A percentile compares a stretch with the other conserved stretches of the same genome.
phyloP scores from a whole-genome alignment of 345 rosid species.

The Orychophragmus violaceus region DNA sequence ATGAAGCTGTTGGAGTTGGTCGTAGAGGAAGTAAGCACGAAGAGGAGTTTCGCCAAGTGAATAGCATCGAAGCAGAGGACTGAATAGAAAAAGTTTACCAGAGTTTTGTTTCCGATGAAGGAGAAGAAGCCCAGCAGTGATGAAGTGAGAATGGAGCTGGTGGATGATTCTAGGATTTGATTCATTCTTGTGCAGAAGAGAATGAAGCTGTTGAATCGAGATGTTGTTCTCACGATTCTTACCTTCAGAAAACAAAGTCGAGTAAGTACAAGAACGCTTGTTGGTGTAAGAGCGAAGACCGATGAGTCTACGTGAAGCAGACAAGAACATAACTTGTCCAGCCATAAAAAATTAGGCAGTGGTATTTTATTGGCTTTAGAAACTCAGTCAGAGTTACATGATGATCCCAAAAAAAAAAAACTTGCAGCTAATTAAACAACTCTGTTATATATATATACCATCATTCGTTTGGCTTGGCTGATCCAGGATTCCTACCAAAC shows the following conservation, averaged over 20 bases:
- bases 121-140: constrained; percentile 34
- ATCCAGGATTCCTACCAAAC: constrained; percentile 66
- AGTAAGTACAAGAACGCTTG: constrained; percentile 7
- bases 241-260: constrained; percentile 7
- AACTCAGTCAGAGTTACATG: not conserved
- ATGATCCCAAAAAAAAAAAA: not conserved
- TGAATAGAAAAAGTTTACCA: constrained; percentile 32
- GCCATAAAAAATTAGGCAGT: not conserved
- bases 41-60: constrained; percentile 34
- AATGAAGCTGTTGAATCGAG: constrained; percentile 16
- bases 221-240: constrained; percentile 1
- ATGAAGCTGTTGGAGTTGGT: constrained; percentile 40
- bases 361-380: not conserved
- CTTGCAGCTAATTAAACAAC: not conserved
- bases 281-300: constrained; percentile 3
- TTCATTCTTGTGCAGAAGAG: constrained; percentile 31
- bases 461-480: constrained; percentile 42
- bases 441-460: not conserved
- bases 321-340: constrained; percentile 11
- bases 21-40: constrained; percentile 40
- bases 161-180: constrained; percentile 27
- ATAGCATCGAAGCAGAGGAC: constrained; percentile 55
- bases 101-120: constrained; percentile 17
- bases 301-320: not conserved
- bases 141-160: constrained; percentile 44